These are phyloP conservation scores for Esteya vermicola DNA, from an alignment of 2,329 filamentous ascomycete genomes.

Conservation along the genomic window DNA sequence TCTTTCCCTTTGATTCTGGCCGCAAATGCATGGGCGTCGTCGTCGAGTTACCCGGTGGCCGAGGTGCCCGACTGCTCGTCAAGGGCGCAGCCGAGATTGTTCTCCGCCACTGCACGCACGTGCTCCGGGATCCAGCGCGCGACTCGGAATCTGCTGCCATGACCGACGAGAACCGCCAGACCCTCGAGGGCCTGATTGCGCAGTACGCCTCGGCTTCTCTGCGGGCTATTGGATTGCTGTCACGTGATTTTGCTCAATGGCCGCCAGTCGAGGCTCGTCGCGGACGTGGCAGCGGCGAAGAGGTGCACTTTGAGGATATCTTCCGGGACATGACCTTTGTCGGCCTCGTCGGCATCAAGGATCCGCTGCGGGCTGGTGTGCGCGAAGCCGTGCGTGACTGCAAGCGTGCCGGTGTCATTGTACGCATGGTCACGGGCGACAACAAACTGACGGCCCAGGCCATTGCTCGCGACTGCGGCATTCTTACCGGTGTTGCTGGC, in stretches of 20 bases:
- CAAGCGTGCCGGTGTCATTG: slow-evolving; percentile 62
- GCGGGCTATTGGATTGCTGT: slow-evolving; percentile 71
- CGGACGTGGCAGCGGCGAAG: slow-evolving; percentile 39
- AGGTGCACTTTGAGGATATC: slow-evolving; percentile 51
- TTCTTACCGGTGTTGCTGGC: slow-evolving; percentile 47
- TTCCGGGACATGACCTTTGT: slow-evolving; percentile 56
- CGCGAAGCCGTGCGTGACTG: slow-evolving; percentile 57
- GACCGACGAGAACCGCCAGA: slow-evolving; percentile 37
- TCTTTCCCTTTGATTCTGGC: slow-evolving; percentile 62
- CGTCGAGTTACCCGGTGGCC: slow-evolving; percentile 33
- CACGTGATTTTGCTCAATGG: slow-evolving; percentile 75
- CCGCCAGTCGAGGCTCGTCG: slow-evolving; percentile 51
- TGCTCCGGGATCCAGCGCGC: slow-evolving; percentile 32
- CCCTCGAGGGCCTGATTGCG: slow-evolving; percentile 54
- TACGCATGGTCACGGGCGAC: slow-evolving; percentile 78
- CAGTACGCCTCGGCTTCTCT: slow-evolving; percentile 68
- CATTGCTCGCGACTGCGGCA: slow-evolving; percentile 67
- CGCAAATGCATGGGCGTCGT: slow-evolving; percentile 60
- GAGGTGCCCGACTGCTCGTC: slow-evolving; percentile 38
- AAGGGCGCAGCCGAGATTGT: slow-evolving; percentile 54
- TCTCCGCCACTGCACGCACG: slow-evolving; percentile 38
- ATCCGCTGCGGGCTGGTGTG: slow-evolving; percentile 65
- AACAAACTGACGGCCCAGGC: slow-evolving; percentile 67
- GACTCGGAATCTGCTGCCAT: slow-evolving; percentile 28
- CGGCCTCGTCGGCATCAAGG: slow-evolving; percentile 65